Conservation (phyloP, 2,329 filamentous ascomycete genomes). For the Diaporthe australafricana region DNA sequence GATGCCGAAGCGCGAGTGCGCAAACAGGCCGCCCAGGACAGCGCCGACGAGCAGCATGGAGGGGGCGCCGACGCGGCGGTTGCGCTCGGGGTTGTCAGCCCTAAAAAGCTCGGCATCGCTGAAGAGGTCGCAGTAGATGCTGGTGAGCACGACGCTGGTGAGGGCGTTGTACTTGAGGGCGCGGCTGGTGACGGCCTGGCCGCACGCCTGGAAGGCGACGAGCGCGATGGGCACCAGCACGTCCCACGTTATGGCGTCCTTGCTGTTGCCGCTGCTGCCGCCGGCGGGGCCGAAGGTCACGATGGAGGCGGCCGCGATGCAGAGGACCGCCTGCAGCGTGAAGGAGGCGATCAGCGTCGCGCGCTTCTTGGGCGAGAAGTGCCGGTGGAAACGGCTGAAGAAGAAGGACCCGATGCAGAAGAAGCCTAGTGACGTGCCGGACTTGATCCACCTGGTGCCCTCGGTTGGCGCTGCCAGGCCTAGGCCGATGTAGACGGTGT, state of each 20-base stretch:
- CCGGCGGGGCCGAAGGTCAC: slow-evolving; percentile 58
- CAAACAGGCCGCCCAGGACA: slow-evolving; percentile 61
- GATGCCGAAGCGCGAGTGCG: slow-evolving; percentile 60
- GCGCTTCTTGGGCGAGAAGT: slow-evolving; percentile 69
- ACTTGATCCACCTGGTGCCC: slow-evolving; percentile 76
- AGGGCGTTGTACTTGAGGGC: slow-evolving; percentile 77
- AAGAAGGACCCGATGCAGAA: slow-evolving; percentile 80
- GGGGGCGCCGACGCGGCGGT: slow-evolving; percentile 62
- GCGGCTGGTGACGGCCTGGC: slow-evolving; percentile 80
- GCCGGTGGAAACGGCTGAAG: slow-evolving; percentile 77
- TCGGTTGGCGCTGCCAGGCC: slow-evolving; percentile 71
- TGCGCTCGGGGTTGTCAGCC: slow-evolving; percentile 59
- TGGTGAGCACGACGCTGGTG: slow-evolving; percentile 84
- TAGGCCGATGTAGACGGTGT: slow-evolving; percentile 83
- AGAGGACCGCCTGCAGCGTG: slow-evolving; percentile 61
- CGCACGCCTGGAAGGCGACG: slow-evolving; percentile 81
- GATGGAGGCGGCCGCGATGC: slow-evolving; percentile 64
- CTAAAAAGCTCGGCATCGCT: slow-evolving; percentile 68
- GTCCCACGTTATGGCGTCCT: slow-evolving; percentile 64
- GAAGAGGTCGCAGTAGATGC: slow-evolving; percentile 84
- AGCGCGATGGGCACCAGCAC: slow-evolving; percentile 76
- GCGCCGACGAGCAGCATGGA: slow-evolving; percentile 62
- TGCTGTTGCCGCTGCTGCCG: slow-evolving; percentile 41
- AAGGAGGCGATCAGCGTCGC: slow-evolving; percentile 75
- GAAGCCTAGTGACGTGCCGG: slow-evolving; percentile 74